Percentiles rank a stretch among this genome's conserved stretches.
phyloP scores from a whole-genome alignment of 805 yeast species.

The Ogataea nakhonphanomensis region DNA sequence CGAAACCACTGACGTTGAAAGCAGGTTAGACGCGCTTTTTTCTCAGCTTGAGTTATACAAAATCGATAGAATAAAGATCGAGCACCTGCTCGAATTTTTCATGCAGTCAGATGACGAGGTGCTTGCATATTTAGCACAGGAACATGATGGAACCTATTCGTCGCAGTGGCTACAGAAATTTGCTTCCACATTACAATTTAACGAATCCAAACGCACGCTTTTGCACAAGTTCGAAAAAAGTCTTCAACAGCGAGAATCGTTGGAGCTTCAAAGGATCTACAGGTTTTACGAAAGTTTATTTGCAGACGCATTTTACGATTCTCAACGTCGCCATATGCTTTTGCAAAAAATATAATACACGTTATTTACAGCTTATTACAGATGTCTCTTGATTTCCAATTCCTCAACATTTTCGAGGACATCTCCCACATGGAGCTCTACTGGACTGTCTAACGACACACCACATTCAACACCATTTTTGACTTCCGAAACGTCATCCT shows the following conservation, averaged over 20 bases:
- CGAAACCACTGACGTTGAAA: neutral
- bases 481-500: slow-evolving; percentile 74
- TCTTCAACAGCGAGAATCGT: neutral
- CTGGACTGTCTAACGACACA: slow-evolving; percentile 50
- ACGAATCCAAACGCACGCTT: slow-evolving; percentile 24
- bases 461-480: slow-evolving; percentile 93
- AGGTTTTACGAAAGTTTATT: slow-evolving; percentile 5
- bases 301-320: slow-evolving; percentile 14
- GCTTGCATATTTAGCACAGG: slow-evolving; percentile 9
- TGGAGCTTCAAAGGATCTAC: slow-evolving; percentile 1
- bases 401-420: slow-evolving; percentile 70
- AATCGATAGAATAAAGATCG: slow-evolving; percentile 22
- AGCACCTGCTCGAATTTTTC: slow-evolving; percentile 13
- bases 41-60: slow-evolving; percentile 7
- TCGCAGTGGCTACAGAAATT: slow-evolving; percentile 16
- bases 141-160: neutral
- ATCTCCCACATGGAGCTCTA: slow-evolving; percentile 56
- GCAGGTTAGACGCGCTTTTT: slow-evolving; percentile 2
- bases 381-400: slow-evolving; percentile 50
- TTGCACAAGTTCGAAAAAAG: slow-evolving; percentile 9
- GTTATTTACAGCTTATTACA: slow-evolving; percentile 26
- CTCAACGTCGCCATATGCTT: slow-evolving; percentile 11
- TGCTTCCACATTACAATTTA: slow-evolving; percentile 18
- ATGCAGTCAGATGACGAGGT: slow-evolving; percentile 4
- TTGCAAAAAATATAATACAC: slow-evolving; percentile 2